Conservation (phyloP, 768 basidiomycete genomes). For the Mycena polygramma region DNA sequence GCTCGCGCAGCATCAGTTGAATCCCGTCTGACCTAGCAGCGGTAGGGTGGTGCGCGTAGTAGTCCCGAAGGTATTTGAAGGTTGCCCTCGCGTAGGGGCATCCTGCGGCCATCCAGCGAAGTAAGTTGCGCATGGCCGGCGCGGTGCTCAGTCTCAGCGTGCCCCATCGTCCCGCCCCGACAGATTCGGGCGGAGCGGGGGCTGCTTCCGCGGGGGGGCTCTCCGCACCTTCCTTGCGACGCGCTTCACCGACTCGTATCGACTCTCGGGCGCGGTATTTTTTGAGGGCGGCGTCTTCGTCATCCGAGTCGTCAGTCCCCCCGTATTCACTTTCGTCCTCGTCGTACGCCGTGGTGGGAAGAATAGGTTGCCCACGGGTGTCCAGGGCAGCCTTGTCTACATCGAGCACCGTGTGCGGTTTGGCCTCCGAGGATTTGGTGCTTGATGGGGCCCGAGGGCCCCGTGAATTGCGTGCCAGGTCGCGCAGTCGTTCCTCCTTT, state of each 20-base stretch:
- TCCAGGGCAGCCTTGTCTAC: not conserved
- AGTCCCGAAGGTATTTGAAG: not conserved
- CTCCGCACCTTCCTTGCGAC: not conserved
- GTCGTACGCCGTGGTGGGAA: too few relatives aligned
- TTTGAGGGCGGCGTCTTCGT: too few relatives aligned
- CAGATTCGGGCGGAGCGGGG: not conserved
- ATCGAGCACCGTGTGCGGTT: not conserved
- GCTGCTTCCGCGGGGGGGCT: not conserved
- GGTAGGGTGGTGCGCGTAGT: not conserved
- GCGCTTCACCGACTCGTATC: not conserved
- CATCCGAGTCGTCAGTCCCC: too few relatives aligned
- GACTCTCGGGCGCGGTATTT: too few relatives aligned
- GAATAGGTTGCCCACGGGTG: too few relatives aligned
- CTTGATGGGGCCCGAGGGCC: too few relatives aligned
- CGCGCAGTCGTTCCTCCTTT: too few relatives aligned
- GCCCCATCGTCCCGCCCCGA: not conserved
- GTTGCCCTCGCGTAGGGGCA: not conserved
- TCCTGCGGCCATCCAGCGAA: not conserved
- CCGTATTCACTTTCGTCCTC: too few relatives aligned
- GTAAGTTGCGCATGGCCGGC: not conserved
- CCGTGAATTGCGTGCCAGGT: too few relatives aligned
- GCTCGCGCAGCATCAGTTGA: not conserved
- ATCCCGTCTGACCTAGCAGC: not conserved
- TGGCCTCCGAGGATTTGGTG: too few relatives aligned
- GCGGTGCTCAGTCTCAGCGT: not conserved